Conservation (phyloP, 176 grass and related monocot species). For the Alopecurus myosuroides region DNA sequence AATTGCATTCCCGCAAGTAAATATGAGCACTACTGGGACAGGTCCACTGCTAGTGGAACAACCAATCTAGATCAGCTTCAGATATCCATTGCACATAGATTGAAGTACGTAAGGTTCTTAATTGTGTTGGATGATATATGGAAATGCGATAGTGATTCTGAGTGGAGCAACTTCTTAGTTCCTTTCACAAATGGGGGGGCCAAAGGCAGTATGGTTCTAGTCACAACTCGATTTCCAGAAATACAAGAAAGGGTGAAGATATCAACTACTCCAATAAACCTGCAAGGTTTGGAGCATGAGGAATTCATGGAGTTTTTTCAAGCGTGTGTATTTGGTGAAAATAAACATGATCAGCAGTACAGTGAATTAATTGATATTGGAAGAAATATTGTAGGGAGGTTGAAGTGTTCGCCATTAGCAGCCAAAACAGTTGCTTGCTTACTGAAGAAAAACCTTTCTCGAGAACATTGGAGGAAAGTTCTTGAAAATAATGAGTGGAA, state of each 20-base stretch:
- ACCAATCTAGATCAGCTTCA: neutral
- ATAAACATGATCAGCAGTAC: neutral
- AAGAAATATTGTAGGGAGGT: neutral
- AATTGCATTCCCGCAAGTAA: neutral
- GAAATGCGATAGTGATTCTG: neutral
- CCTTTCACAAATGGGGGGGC: neutral
- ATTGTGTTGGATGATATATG: constrained; percentile 3
- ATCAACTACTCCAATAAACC: neutral
- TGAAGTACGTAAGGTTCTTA: neutral
- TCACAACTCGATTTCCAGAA: constrained; percentile 7
- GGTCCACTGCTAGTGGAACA: neutral
- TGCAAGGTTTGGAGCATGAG: neutral
- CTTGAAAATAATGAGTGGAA: neutral
- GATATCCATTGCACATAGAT: neutral
- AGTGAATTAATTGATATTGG: neutral
- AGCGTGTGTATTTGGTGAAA: neutral
- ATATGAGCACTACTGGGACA: neutral
- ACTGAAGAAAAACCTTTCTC: neutral
- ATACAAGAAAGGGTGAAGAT: neutral
- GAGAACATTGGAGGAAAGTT: neutral
- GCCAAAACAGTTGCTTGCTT: neutral
- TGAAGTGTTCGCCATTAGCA: neutral
- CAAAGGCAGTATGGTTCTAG: neutral
- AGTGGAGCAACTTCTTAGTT: neutral
- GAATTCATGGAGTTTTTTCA: neutral